phyloP scores from a whole-genome alignment of 73 alveolate genomes.

The Stentor coeruleus region DNA sequence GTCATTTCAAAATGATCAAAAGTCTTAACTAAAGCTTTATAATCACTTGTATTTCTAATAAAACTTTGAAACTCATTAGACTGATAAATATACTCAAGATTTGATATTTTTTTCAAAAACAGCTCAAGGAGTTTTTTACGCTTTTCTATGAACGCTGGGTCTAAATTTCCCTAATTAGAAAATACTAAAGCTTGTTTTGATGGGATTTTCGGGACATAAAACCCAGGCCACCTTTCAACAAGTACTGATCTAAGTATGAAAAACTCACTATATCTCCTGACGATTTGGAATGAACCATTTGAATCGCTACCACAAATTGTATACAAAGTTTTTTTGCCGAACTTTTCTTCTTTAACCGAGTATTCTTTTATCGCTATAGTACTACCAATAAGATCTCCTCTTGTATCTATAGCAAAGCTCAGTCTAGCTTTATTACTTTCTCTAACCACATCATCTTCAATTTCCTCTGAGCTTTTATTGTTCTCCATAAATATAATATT shows the following conservation, averaged over 20 bases:
- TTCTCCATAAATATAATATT: background rate
- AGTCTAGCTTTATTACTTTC: background rate
- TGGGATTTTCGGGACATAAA: conserved; percentile 60
- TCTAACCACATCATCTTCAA: background rate
- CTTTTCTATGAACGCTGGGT: conserved; percentile 30
- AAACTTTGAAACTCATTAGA: conserved; percentile 43
- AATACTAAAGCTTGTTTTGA: conserved; percentile 51
- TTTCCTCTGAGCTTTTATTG: background rate
- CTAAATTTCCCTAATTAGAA: conserved; percentile 32
- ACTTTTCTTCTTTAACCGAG: background rate
- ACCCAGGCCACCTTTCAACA: conserved; percentile 46
- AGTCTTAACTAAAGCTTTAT: conserved; percentile 20
- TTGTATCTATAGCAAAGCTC: background rate
- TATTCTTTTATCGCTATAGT: background rate
- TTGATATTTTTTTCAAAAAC: conserved; percentile 32
- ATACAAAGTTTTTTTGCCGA: conserved; percentile 29
- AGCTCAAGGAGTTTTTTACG: conserved; percentile 33
- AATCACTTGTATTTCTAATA: conserved; percentile 34
- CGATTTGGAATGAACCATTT: conserved; percentile 45
- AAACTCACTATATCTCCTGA: conserved; percentile 57
- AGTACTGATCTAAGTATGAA: conserved; percentile 39
- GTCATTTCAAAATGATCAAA: background rate
- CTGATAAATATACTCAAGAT: conserved; percentile 36
- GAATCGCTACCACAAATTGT: conserved; percentile 44
- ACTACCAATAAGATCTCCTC: background rate